Base-by-base conservation (phyloP, 768 basidiomycete species). In the Agrocybe chaxingu region DNA sequence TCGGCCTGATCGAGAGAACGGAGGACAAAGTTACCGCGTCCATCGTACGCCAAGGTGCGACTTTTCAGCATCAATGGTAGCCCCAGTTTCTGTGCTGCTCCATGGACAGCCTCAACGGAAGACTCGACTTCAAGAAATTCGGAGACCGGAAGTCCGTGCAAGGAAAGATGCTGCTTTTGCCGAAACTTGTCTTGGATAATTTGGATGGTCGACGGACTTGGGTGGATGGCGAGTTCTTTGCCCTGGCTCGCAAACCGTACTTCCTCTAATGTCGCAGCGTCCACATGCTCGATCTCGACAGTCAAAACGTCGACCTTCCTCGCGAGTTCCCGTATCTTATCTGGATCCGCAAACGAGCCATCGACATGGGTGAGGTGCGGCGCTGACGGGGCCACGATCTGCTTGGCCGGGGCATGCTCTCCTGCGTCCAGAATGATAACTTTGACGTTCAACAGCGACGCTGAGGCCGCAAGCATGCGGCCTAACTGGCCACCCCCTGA, bases 281-380 rank as follows among this genome's bases (percentile, higher is more conserved):
- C 82, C 53, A 99, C 92, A 61, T 99, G 97, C 69, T 99, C 96
- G 32, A 98, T 98, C 74, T 99, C 96, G 45, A 96, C 84, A 0
- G 96, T 98, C 43, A 98, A 73, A 32, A 98, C 72, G 60, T 98
- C 89, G 30, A 89, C 94, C 62, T 84, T 83, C 9, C 66, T 54
- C 0, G 94, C 92, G 34, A 99, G 80, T 55, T 89, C 78, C 38
- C 74, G 77, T 57, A 99, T 96, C 62, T 88, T 86, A 9, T 68
- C 70, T 0, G 87, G 78, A 62, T 94, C 87, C 19, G 87, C 70
- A 70, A 97, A 98, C 4, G 92, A 87, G 42, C 96, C 96, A 59
- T 98, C 89, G 59, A 95, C 71, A 62, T 98, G 96, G 8, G 63
- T 76, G 62, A 57, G 68, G 52, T 68, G 55, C 0, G 81, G 68